Base-by-base conservation (phyloP, 2,329 filamentous ascomycete genomes). In the Pezicula carpinea region DNA sequence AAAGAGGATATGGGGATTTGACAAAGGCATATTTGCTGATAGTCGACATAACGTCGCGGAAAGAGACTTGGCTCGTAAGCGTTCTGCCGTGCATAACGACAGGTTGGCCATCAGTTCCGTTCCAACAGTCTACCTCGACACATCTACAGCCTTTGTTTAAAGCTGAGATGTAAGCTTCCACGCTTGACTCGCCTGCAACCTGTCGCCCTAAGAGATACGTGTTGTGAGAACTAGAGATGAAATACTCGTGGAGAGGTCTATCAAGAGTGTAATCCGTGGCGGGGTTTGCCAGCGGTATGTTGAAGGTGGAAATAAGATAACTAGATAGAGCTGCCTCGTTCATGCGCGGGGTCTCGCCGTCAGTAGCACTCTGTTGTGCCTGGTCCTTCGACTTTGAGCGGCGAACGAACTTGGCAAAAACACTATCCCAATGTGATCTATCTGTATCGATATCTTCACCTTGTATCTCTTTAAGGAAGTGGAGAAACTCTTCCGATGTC, bases 101-200 rank as follows among this genome's bases (percentile, higher is more conserved):
- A 1, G 93, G 93, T 59, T 89, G 81, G 33, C 89, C 89, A 62
- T 96, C 86, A 44, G 80, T 78, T 14, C 93, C 93, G 66, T 99
- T 90, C 93, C 93, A 99, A 68, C 92, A 97, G 67, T 99, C 93
- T 44, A 99, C 89, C 69, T 99, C 93, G 39, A 99, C 85, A 65
- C 93, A 97, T 42, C 93, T 87, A 64, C 93, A 99, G 7, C 91
- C 91, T 50, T 88, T 85, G 53, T 88, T 83, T 6, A 99, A 77
- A 3, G 91, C 89, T 7, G 83, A 83, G 58, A 97, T 95, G 69
- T 99, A 99, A 36, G 90, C 90, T 66, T 99, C 93, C 2, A 95
- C 87, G 62, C 91, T 97, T 2, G 93, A 96, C 38, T 87, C 80
- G 22, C 92, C 92, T 10, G 83, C 86, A 2, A 97, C 84, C 65